These are phyloP conservation scores for Amauroascus verrucosus DNA, from an alignment of 2,329 filamentous ascomycete genomes.

Conservation along the genomic window DNA sequence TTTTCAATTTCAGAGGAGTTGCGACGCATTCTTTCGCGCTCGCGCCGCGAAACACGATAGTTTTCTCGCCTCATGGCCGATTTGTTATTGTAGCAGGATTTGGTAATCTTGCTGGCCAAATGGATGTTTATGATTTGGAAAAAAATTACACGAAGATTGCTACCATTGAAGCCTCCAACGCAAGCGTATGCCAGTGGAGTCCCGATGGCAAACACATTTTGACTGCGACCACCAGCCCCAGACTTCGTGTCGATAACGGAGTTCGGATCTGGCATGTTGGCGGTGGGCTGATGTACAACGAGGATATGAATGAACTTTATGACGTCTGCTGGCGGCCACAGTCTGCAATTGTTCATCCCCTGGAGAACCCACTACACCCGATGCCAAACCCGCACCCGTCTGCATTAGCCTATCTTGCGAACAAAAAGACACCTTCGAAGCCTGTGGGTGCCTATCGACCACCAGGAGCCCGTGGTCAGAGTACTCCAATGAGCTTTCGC, in stretches of 20 bases:
- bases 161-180: slow-evolving; percentile 91
- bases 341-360: slow-evolving; percentile 48
- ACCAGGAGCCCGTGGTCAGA: slow-evolving; percentile 78
- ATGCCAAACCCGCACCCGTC: slow-evolving; percentile 73
- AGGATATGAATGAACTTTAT: slow-evolving; percentile 91
- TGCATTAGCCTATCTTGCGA: slow-evolving; percentile 69
- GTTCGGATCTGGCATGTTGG: slow-evolving; percentile 90
- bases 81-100: slow-evolving; percentile 94
- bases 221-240: slow-evolving; percentile 93
- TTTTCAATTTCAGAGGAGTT: slow-evolving; percentile 84
- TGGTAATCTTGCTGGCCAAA: slow-evolving; percentile 92
- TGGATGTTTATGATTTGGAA: slow-evolving; percentile 93
- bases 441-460: slow-evolving; percentile 94
- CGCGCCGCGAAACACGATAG: slow-evolving; percentile 83
- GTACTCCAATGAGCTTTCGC: slow-evolving; percentile 89
- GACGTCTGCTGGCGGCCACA: slow-evolving; percentile 81
- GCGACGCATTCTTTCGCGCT: slow-evolving; percentile 77
- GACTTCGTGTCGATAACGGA: slow-evolving; percentile 91
- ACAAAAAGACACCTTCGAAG: slow-evolving; percentile 89
- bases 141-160: slow-evolving; percentile 87
- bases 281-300: slow-evolving; percentile 83
- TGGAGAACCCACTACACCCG: slow-evolving; percentile 61
- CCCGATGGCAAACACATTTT: slow-evolving; percentile 91
- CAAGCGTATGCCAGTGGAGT: slow-evolving; percentile 94
- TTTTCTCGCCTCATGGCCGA: slow-evolving; percentile 85